Base-by-base conservation (phyloP, 1,139 yeast species). In the Spencermartinsiella ligniputridi region DNA sequence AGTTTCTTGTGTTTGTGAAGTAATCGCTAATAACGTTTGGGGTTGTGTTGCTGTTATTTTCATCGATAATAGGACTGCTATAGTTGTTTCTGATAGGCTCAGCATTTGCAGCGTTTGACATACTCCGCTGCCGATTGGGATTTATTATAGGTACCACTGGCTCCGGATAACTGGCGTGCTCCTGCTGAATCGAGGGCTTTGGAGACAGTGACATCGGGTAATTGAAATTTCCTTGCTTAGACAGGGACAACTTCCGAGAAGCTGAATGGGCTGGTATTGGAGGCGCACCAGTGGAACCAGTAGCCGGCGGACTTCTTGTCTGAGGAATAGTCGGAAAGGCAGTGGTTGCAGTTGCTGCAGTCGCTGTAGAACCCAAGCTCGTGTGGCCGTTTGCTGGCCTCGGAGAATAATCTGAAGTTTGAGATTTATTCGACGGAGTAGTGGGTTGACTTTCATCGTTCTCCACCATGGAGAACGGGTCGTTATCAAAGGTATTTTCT, bases 241-340 rank as follows among this genome's bases (percentile, higher is more conserved):
- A 27, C 6, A 37, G 20, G 9, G 40, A 37, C n/a, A 37, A 15
- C 27, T 37, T 37, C 9, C 40, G 32, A 6, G 32, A 25, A 24
- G 40, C 18, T 5, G 40, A 25, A 37, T 37, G 40, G 3, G 40
- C 40, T 3, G 40, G 40, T 4, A 37, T 37, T 16, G 40, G 18
- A 15, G 40, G 40, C n/a, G 40, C 15, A n/a, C 6, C 9, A 24
- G 18, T 18, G n/a, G 15, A 8, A 27, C 32, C 15, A 9, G 13
- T 5, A 27, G 15, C 15, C 15, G 32, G 8, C 6, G 32, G 32
- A n/a, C 32, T 27, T 27, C 32, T 9, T 4, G 32, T 27, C 12
- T 5, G 13, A 9, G 12, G 32, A 9, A 27, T n/a, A 8, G 32
- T 27, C 15, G 32, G 32, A 9, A 15, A 9, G 13, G 15, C 15